Percentiles rank a stretch among this genome's conserved stretches.
Conservation (phyloP, 2,329 filamentous ascomycete species). For the Trichophyton rubrum region DNA sequence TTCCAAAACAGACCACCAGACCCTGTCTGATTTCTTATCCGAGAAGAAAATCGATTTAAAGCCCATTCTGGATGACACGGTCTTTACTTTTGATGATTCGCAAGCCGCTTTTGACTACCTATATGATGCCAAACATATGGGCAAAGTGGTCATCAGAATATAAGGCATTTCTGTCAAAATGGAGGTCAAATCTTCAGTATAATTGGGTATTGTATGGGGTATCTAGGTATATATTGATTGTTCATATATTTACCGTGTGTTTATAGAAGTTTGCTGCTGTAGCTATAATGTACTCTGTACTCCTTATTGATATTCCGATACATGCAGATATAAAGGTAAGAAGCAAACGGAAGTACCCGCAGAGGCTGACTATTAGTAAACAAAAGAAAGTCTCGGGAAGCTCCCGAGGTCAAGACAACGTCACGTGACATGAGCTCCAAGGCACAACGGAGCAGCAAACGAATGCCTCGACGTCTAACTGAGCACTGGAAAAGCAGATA, state of each 20-base stretch:
- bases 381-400: too few species aligned
- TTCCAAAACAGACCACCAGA: constrained; percentile 16
- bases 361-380: too few species aligned
- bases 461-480: too few species aligned
- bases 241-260: background rate
- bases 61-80: constrained; percentile 39
- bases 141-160: constrained; percentile 43
- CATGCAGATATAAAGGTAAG: too few species aligned
- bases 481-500: too few species aligned
- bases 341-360: too few species aligned
- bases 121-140: constrained; percentile 41
- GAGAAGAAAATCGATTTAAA: constrained; percentile 19
- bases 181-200: background rate
- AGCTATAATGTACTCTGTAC: too few species aligned
- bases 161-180: background rate
- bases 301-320: background rate
- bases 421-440: too few species aligned
- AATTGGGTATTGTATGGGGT: background rate
- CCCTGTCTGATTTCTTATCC: constrained; percentile 26
- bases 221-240: background rate
- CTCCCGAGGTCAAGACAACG: too few species aligned
- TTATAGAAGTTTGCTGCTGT: background rate
- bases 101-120: constrained; percentile 44
- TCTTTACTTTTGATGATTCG: constrained; percentile 41
- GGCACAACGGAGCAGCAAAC: too few species aligned